These are phyloP conservation scores for Penicillium subrubescens DNA, from an alignment of 495 filamentous ascomycete genomes.

Conservation along the genomic window DNA sequence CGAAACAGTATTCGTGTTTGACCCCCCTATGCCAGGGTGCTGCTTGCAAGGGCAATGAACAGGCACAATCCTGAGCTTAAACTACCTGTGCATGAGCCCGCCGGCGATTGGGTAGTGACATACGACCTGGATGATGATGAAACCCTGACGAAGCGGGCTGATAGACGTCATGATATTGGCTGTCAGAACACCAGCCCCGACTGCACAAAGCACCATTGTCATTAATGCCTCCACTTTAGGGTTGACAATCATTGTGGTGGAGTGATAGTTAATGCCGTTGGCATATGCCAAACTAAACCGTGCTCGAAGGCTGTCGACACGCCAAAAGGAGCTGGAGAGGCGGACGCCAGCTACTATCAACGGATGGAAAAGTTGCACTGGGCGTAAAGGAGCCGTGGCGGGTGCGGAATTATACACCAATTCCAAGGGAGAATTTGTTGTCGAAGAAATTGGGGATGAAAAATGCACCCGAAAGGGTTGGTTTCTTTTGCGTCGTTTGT, in stretches of 20 bases:
- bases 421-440: too few relatives aligned
- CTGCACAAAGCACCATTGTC: too few relatives aligned
- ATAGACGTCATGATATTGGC: too few relatives aligned
- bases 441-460: too few relatives aligned
- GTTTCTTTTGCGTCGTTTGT: too few relatives aligned
- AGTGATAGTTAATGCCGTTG: neutral
- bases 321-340: conserved; percentile 6
- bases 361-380: too few relatives aligned
- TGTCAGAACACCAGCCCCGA: too few relatives aligned
- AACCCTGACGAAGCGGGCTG: too few relatives aligned
- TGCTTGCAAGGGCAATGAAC: conserved; percentile 20
- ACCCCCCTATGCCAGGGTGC: conserved; percentile 18
- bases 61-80: conserved; percentile 17
- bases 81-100: conserved; percentile 19
- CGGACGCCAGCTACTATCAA: neutral
- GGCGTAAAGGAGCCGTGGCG: too few relatives aligned
- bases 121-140: conserved; percentile 10
- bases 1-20: conserved; percentile 22
- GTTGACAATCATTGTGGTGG: neutral
- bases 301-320: conserved; percentile 4
- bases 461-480: too few relatives aligned
- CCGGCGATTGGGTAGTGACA: conserved; percentile 19
- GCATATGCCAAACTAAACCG: neutral
- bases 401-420: too few relatives aligned
- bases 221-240: neutral